These are phyloP conservation scores for Fraxinus velutina DNA, from an alignment of 305 asterid genomes.

Conservation along the genomic window DNA sequence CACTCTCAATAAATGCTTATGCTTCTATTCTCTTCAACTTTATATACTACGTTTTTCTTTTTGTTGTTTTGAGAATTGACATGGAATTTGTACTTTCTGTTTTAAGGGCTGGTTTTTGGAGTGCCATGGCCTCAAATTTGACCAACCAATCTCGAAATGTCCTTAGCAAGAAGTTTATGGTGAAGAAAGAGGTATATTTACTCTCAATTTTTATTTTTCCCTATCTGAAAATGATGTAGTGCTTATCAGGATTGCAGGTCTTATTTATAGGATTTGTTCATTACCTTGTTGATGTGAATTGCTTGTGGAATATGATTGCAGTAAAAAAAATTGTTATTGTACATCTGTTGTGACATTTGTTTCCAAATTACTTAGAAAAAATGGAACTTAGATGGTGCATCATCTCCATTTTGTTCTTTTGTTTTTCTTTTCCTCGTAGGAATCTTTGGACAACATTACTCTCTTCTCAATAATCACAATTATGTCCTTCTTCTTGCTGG, in stretches of 20 bases:
- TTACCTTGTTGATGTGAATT: not conserved
- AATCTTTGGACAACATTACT: slow-evolving; percentile 50
- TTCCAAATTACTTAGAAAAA: not conserved
- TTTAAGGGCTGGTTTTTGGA: slow-evolving; percentile 55
- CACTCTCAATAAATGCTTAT: not conserved
- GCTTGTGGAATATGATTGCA: not conserved
- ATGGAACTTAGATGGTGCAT: not conserved
- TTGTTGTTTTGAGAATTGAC: not conserved
- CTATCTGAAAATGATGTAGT: not conserved
- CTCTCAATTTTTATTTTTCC: not conserved
- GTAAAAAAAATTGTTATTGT: not conserved
- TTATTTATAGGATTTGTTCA: not conserved
- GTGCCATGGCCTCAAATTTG: slow-evolving; percentile 60
- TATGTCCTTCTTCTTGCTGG: slow-evolving; percentile 51
- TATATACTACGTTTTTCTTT: slow-evolving; percentile 2
- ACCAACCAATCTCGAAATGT: slow-evolving; percentile 55
- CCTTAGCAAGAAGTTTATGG: slow-evolving; percentile 57
- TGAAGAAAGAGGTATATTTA: slow-evolving; percentile 48
- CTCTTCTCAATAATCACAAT: slow-evolving; percentile 53
- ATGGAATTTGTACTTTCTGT: not conserved
- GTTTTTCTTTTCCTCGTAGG: slow-evolving; percentile 28
- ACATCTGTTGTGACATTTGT: not conserved
- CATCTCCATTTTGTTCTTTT: not conserved
- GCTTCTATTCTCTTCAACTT: not conserved
- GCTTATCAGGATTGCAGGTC: not conserved